phyloP scores from a whole-genome alignment of 2,329 filamentous ascomycete species.

The Colletotrichum coccodes region DNA sequence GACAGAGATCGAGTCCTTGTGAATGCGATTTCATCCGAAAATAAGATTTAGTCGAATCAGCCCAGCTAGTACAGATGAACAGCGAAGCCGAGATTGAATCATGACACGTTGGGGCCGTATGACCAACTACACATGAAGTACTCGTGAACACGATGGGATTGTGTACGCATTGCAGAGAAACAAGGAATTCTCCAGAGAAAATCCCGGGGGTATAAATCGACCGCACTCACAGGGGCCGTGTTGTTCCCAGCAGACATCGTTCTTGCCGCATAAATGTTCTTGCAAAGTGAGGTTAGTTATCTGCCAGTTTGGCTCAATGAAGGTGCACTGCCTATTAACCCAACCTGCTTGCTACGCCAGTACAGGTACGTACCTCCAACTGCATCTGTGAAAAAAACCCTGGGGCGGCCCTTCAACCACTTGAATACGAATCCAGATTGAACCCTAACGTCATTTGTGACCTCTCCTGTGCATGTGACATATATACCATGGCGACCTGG shows the following conservation, averaged over 20 bases:
- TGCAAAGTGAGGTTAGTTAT: not conserved
- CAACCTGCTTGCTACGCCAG: not conserved
- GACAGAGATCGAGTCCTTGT: not conserved
- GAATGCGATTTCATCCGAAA: not conserved
- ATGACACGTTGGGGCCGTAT: not conserved
- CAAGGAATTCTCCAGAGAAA: not conserved
- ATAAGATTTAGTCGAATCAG: not conserved
- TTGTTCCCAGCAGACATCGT: not conserved
- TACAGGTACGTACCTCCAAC: not conserved
- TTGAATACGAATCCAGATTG: not conserved
- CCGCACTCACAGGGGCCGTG: not conserved
- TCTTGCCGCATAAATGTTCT: not conserved
- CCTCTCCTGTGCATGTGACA: not conserved
- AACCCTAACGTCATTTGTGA: not conserved
- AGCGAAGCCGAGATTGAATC: not conserved
- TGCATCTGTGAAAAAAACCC: not conserved
- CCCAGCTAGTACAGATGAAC: no score
- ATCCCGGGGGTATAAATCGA: not conserved
- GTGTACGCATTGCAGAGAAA: not conserved
- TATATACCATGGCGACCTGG: not conserved
- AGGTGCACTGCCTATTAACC: not conserved
- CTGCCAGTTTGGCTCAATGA: not conserved
- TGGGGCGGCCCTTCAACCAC: not conserved
- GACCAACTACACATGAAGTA: not conserved
- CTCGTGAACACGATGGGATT: not conserved